These are phyloP conservation scores for Leptosphaerulina australis DNA, from an alignment of 2,329 filamentous ascomycete species.

Conservation along the genomic window DNA sequence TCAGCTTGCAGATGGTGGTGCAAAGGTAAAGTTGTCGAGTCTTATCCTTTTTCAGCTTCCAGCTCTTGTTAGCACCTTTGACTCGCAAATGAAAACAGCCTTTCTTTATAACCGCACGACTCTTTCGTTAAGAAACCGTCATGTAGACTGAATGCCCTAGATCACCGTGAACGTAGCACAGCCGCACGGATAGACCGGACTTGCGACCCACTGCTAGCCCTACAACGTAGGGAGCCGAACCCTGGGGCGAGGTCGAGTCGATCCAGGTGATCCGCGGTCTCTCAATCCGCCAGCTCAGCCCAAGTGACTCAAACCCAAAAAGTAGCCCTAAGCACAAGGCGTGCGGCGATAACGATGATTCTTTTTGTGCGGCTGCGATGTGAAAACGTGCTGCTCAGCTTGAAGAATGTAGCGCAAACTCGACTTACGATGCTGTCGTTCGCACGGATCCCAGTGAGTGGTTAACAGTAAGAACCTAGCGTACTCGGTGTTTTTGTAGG, in stretches of 20 bases:
- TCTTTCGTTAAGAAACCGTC: no score
- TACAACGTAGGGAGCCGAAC: conserved; percentile 8
- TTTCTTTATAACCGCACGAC: background rate
- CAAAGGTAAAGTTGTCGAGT: background rate
- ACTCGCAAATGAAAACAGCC: background rate
- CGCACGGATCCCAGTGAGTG: no score
- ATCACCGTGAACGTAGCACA: conserved; percentile 9
- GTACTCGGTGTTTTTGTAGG: no score
- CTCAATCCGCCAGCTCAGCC: background rate
- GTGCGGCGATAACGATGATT: conserved; percentile 1
- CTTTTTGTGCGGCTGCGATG: background rate
- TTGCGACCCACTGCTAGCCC: conserved; percentile 6
- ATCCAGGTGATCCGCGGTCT: conserved; percentile 6
- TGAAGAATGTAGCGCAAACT: background rate
- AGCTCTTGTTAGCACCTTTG: background rate
- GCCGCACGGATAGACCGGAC: conserved; percentile 3
- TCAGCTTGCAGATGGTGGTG: background rate
- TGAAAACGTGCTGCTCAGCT: conserved; percentile 1
- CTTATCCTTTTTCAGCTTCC: background rate
- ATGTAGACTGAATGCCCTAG: background rate
- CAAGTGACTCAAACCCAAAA: background rate
- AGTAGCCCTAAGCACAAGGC: background rate
- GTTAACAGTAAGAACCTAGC: no score
- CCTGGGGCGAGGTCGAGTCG: conserved; percentile 9
- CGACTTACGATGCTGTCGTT: no score